phyloP scores from a whole-genome alignment of 2,329 filamentous ascomycete genomes.

The Neonectria neomacrospora region DNA sequence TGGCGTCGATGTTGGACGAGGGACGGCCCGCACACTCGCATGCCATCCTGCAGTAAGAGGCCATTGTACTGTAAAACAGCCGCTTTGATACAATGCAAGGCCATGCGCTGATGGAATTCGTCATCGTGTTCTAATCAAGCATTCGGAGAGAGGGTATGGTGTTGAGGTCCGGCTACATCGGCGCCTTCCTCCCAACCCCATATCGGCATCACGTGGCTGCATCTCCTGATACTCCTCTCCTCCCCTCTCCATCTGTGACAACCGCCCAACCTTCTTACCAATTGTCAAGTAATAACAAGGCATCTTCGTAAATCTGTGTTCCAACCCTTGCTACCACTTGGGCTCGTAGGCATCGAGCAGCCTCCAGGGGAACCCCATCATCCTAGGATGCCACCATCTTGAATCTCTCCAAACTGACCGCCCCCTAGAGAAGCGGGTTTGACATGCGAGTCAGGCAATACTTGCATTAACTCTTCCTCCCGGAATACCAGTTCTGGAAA shows the following conservation, averaged over 20 bases:
- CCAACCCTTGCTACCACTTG: background rate
- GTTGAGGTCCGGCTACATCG: slow-evolving; percentile 11
- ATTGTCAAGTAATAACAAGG: background rate
- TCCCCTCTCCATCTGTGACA: background rate
- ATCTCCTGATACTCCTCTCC: slow-evolving; percentile 35
- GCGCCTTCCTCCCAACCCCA: slow-evolving; percentile 13
- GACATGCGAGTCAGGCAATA: slow-evolving; percentile 8
- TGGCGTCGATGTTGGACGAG: background rate
- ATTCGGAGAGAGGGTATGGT: background rate
- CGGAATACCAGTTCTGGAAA: slow-evolving; percentile 27
- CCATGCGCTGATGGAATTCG: background rate
- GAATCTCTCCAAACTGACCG: slow-evolving; percentile 17
- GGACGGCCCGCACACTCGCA: slow-evolving; percentile 14
- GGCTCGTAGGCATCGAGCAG: background rate
- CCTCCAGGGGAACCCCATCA: background rate
- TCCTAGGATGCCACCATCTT: background rate
- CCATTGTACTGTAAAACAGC: background rate
- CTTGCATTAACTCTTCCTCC: slow-evolving; percentile 18
- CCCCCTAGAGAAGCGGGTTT: slow-evolving; percentile 12
- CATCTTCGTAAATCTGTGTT: background rate
- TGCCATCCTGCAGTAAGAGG: background rate
- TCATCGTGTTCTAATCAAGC: background rate
- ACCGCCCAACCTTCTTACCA: background rate
- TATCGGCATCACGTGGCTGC: slow-evolving; percentile 24
- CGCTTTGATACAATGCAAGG: background rate